Conservation (phyloP, 306 rosid genomes). For the Potentilla sterilis region DNA sequence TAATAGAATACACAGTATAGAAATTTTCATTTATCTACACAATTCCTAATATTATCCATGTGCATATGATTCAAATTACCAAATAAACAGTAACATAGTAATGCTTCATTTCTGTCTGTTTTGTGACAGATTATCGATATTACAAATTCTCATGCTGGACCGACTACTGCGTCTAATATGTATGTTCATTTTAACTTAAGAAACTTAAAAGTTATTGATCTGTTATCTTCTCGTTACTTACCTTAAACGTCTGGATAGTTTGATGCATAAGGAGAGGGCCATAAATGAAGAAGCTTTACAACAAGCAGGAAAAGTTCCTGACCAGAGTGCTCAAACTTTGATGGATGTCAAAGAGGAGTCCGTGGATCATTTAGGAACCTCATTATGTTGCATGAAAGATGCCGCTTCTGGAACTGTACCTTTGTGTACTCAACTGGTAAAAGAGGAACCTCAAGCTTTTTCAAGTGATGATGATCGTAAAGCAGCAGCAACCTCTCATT, state of each 20-base stretch:
- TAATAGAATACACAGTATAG: not conserved
- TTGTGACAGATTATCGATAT: conserved; percentile 41
- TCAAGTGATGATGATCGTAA: conserved; percentile 19
- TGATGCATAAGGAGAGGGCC: conserved; percentile 20
- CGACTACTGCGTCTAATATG: conserved; percentile 41
- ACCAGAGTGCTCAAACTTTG: conserved; percentile 23
- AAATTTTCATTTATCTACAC: not conserved
- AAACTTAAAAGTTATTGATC: conserved; percentile 7
- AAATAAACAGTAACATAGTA: not conserved
- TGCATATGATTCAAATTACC: not conserved
- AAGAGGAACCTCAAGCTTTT: conserved; percentile 30
- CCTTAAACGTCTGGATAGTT: conserved; percentile 36
- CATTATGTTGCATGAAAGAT: conserved; percentile 29
- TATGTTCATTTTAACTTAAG: conserved; percentile 36
- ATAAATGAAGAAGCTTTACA: conserved; percentile 25
- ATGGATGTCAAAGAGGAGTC: conserved; percentile 31
- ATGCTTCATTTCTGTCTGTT: not conserved
- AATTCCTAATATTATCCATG: not conserved
- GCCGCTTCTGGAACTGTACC: conserved; percentile 24
- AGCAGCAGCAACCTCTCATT: conserved; percentile 14
- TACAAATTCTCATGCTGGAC: conserved; percentile 23
- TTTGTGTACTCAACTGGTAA: conserved; percentile 20
- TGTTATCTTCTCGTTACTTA: conserved; percentile 3
- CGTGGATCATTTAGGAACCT: conserved; percentile 29
- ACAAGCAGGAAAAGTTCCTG: conserved; percentile 28